Evolutionary conservation across 2,329 filamentous ascomycete genomes (phyloP), one percentile per base, ranked within the genome.

Genomic region (Bipolaris zeicola): DNA sequence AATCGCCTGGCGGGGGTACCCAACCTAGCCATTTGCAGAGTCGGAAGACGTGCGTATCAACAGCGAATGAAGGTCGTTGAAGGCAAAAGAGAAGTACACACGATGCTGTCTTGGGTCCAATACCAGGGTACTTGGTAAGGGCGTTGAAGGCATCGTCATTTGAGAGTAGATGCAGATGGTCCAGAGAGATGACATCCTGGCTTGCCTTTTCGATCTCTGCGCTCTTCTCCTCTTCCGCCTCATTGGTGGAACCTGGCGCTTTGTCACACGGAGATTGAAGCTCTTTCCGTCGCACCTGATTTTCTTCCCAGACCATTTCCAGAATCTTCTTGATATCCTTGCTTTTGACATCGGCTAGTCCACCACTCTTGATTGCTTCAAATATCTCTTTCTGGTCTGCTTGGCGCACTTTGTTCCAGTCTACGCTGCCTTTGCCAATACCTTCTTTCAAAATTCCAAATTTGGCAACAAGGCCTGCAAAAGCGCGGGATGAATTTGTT

Each of bases 281-380:
- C 0, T 80, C 81, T 18, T 82, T 75, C 18, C 79, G 81, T 10
- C 85, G 82, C n/a, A 78, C 76, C 63, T 84, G 80, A 36, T 91
- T 91, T 63, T 91, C 87, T 42, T 86, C 78, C 67, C 89, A 86
- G 0, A 92, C 88, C 74, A 87, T 85, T 49, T 91, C 84, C 7
- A 96, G 79, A 34, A 91, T 91, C 14, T 77, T 76, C 71, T 93
- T 92, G 68, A 96, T 91, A 62, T 88, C 81, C 50, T 83, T 87
- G 57, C 86, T 87, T 75, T 93, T 95, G 14, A 81, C 80, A n/a
- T 84, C 82, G 2, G 86, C 88, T 2, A 93, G 79, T 0, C 92
- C 92, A 8, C 90, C 90, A 6, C 78, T 76, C 63, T 86, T 87
- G 68, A 95, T 92, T 0, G 89, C 85, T 48, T 88, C 78, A 43